These are phyloP conservation scores for Ocimum tenuiflorum DNA, from an alignment of 257 asterid genomes.

Conservation along the genomic window DNA sequence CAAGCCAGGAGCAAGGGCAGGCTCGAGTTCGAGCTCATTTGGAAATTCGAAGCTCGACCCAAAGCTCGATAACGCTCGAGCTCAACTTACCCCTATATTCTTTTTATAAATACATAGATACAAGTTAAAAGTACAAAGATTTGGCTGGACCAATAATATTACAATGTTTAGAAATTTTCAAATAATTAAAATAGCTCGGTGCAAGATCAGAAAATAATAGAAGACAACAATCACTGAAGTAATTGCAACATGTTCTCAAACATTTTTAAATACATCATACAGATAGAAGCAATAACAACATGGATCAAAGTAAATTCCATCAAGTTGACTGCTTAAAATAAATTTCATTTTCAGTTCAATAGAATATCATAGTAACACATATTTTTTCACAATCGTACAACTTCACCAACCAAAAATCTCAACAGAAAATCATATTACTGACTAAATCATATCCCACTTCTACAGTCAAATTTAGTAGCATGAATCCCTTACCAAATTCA, in stretches of 20 bases:
- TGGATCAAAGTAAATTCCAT: slow-evolving; percentile 16
- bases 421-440: neutral
- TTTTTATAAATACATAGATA: too few relatives aligned
- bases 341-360: neutral
- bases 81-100: too few relatives aligned
- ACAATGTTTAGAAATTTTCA: neutral
- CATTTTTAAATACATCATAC: neutral
- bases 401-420: neutral
- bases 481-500: too few relatives aligned
- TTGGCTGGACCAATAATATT: neutral
- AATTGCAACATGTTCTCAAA: neutral
- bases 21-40: too few relatives aligned
- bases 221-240: neutral
- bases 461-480: too few relatives aligned
- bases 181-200: neutral
- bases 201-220: neutral
- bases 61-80: too few relatives aligned
- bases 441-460: too few relatives aligned
- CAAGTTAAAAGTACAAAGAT: neutral
- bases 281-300: neutral
- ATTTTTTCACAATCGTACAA: neutral
- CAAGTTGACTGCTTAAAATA: slow-evolving; percentile 25
- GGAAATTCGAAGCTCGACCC: too few relatives aligned
- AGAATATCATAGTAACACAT: neutral
- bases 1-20: too few relatives aligned